Evolutionary conservation across 441 rosid species (phyloP).

Genomic region (Populus hybrid): DNA sequence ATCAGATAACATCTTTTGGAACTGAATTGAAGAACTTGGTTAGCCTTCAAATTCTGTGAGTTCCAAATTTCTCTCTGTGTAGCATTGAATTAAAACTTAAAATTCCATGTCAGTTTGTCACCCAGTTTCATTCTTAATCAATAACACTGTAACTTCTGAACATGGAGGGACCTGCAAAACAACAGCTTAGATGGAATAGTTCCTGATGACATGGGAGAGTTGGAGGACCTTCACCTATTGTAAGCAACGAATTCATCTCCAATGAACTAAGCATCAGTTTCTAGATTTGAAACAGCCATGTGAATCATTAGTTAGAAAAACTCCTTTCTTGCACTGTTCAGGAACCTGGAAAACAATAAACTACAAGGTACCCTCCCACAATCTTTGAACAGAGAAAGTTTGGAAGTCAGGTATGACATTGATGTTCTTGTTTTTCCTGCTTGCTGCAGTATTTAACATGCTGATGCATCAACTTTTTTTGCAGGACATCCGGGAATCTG

Average conservation of each 20-base stretch:
- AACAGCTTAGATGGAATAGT: conserved; percentile 73
- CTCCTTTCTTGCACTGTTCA: conserved; percentile 26
- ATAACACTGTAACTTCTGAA: conserved; percentile 2
- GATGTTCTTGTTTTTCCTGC: background rate
- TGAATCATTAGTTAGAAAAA: conserved; percentile 4
- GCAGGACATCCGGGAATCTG: conserved; percentile 74
- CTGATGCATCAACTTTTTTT: conserved; percentile 16
- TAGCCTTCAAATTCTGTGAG: conserved; percentile 85
- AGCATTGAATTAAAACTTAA: background rate
- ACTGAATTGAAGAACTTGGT: conserved; percentile 50
- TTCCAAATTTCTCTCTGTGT: background rate
- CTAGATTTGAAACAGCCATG: background rate
- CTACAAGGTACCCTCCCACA: conserved; percentile 70
- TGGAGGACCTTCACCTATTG: conserved; percentile 70
- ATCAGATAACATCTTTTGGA: conserved; percentile 70
- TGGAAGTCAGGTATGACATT: conserved; percentile 65
- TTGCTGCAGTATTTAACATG: conserved; percentile 12
- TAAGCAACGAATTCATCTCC: conserved; percentile 36
- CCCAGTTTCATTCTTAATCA: background rate
- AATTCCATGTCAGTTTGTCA: no score
- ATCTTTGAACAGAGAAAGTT: conserved; percentile 58
- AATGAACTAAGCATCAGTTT: background rate
- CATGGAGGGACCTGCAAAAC: conserved; percentile 74
- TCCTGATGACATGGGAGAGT: conserved; percentile 69
- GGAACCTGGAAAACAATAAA: conserved; percentile 84